These are phyloP conservation scores for Cordyceps tenuipes DNA, from an alignment of 2,329 filamentous ascomycete genomes.

Conservation along the genomic window DNA sequence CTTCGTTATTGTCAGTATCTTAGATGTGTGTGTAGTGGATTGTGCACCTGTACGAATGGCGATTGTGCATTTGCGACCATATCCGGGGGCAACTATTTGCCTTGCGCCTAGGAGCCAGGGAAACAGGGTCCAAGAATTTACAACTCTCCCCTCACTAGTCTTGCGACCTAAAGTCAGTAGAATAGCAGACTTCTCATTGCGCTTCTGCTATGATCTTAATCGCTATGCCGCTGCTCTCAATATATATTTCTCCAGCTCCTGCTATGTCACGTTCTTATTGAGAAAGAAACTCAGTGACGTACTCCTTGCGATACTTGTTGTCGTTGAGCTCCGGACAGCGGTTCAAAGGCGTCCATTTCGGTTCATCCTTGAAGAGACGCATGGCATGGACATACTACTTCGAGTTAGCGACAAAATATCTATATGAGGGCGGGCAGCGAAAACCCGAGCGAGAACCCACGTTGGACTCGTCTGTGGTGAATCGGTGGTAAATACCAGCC, in stretches of 20 bases:
- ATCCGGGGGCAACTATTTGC: not conserved
- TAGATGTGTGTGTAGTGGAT: no score
- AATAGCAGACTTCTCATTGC: not conserved
- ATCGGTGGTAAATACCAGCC: constrained; percentile 92
- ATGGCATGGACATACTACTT: constrained; percentile 85
- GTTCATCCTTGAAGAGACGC: constrained; percentile 95
- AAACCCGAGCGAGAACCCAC: constrained; percentile 44
- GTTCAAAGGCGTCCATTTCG: constrained; percentile 95
- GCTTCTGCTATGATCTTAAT: not conserved
- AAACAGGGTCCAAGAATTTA: not conserved
- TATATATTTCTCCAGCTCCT: not conserved
- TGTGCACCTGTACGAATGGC: no score
- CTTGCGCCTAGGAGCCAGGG: not conserved
- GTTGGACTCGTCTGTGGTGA: constrained; percentile 87
- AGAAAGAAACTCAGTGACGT: constrained; percentile 47
- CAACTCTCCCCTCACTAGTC: not conserved
- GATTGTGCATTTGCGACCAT: no score
- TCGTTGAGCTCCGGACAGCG: constrained; percentile 65
- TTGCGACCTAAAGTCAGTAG: not conserved
- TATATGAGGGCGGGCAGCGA: no score
- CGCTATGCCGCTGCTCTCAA: not conserved
- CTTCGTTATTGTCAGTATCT: no score
- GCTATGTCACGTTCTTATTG: constrained; percentile 14
- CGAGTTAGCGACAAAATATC: constrained; percentile 3
- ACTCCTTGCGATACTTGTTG: constrained; percentile 72